These are phyloP conservation scores for Nicotiana obtusifolia DNA, from an alignment of 257 asterid species.

Conservation along the genomic window DNA sequence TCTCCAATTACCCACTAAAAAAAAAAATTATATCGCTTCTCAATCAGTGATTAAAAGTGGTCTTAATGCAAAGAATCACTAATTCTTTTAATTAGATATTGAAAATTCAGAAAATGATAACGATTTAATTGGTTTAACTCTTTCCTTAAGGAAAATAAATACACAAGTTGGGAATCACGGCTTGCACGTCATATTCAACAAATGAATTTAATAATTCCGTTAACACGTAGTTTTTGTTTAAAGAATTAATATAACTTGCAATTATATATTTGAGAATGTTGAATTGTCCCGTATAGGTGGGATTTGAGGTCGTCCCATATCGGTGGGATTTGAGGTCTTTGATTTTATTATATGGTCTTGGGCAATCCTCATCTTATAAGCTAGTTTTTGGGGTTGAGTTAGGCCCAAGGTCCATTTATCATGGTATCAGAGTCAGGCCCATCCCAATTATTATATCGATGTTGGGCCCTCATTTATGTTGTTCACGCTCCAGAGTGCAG, in stretches of 20 bases:
- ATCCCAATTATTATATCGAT: too few relatives aligned
- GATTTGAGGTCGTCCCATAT: too few relatives aligned
- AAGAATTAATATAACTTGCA: background rate
- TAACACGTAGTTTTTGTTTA: background rate
- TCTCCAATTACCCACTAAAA: background rate
- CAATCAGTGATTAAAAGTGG: background rate
- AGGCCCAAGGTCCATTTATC: too few relatives aligned
- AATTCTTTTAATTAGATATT: background rate
- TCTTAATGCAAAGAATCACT: background rate
- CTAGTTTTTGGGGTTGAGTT: too few relatives aligned
- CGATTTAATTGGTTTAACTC: background rate
- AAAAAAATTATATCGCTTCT: background rate
- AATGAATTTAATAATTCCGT: background rate
- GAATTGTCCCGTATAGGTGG: too few relatives aligned
- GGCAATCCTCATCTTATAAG: too few relatives aligned
- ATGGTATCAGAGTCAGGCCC: too few relatives aligned
- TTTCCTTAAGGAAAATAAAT: background rate
- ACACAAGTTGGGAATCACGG: background rate
- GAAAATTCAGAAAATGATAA: background rate
- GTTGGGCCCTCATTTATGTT: too few relatives aligned
- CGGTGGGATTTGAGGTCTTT: too few relatives aligned
- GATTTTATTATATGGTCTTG: too few relatives aligned
- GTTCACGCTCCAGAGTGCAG: too few relatives aligned
- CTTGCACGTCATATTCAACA: slow-evolving; percentile 1
- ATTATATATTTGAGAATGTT: background rate